Percentiles rank a stretch among this genome's conserved stretches.
Evolutionary conservation across 208 protist genomes (phyloP).

Genomic region (Cochliopodium minus): DNA sequence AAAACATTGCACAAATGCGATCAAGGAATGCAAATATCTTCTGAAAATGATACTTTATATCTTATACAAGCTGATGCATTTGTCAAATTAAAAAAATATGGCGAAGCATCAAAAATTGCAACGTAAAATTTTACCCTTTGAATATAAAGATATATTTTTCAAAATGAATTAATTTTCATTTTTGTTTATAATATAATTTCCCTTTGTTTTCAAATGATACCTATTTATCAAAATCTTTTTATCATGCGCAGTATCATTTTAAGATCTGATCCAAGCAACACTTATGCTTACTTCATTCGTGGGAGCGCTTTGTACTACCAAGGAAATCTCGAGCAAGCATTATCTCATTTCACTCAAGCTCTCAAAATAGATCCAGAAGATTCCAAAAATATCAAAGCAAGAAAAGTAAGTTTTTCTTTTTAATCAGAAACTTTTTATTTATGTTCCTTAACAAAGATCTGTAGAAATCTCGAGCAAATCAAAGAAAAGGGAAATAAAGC

Average conservation of each 20-base stretch:
- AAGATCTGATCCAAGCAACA: constrained; percentile 13
- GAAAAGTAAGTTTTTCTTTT: constrained; percentile 23
- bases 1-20: constrained; percentile 20
- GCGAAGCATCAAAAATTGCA: constrained; percentile 27
- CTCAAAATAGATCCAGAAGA: not conserved
- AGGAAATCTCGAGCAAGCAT: constrained; percentile 17
- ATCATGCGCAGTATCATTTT: constrained; percentile 5
- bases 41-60: constrained; percentile 13
- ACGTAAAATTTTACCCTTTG: constrained; percentile 23
- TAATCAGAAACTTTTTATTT: constrained; percentile 17
- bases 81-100: constrained; percentile 30
- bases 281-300: not conserved
- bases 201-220: constrained; percentile 18
- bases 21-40: constrained; percentile 15
- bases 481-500: constrained; percentile 51
- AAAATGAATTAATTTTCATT: too few relatives aligned
- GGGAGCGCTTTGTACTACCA: constrained; percentile 23
- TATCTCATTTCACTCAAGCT: not conserved
- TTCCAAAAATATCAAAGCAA: constrained; percentile 12
- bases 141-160: too few relatives aligned
- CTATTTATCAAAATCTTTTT: constrained; percentile 1
- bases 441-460: constrained; percentile 2
- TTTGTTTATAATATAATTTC: too few relatives aligned
- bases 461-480: not conserved
- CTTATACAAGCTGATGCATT: constrained; percentile 22